Conservation (phyloP, 139 green algal species). For the Nannochloris sp. region DNA sequence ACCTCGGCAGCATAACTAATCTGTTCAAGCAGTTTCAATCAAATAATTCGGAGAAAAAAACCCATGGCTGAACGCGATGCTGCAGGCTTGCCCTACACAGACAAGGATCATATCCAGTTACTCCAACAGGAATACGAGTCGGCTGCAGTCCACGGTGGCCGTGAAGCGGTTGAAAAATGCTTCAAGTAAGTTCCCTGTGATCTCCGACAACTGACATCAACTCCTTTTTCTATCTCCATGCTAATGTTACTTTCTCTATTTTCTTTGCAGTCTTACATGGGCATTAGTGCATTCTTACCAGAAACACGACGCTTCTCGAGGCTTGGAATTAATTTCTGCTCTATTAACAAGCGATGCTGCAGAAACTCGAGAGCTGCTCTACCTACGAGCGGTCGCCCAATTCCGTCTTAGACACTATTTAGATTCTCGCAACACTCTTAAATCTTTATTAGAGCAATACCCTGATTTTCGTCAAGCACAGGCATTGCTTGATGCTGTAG, state of each 20-base stretch:
- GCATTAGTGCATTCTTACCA: conserved; percentile 22
- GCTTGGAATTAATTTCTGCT: conserved; percentile 15
- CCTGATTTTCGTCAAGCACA: conserved; percentile 7
- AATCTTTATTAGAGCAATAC: background rate
- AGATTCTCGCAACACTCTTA: background rate
- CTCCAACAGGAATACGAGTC: conserved; percentile 18
- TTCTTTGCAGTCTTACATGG: conserved; percentile 17
- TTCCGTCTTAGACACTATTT: conserved; percentile 1
- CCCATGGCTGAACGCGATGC: background rate
- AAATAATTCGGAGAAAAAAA: too few relatives aligned
- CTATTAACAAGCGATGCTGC: background rate
- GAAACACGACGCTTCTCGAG: conserved; percentile 3
- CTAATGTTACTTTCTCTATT: background rate
- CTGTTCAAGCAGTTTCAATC: too few relatives aligned
- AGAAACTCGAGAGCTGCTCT: conserved; percentile 6
- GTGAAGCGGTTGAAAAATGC: conserved; percentile 15
- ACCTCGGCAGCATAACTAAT: too few relatives aligned
- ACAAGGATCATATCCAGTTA: conserved; percentile 5
- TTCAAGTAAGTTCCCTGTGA: background rate
- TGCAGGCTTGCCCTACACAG: conserved; percentile 13
- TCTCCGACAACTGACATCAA: background rate
- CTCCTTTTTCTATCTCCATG: background rate
- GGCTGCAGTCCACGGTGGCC: conserved; percentile 17
- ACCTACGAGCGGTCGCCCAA: conserved; percentile 1
- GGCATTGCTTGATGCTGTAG: conserved; percentile 2